A percentile compares a stretch with the other conserved stretches of the same genome.
Evolutionary conservation across 2,329 filamentous ascomycete species (phyloP).

Genomic region (Rugonectria rugulosa): DNA sequence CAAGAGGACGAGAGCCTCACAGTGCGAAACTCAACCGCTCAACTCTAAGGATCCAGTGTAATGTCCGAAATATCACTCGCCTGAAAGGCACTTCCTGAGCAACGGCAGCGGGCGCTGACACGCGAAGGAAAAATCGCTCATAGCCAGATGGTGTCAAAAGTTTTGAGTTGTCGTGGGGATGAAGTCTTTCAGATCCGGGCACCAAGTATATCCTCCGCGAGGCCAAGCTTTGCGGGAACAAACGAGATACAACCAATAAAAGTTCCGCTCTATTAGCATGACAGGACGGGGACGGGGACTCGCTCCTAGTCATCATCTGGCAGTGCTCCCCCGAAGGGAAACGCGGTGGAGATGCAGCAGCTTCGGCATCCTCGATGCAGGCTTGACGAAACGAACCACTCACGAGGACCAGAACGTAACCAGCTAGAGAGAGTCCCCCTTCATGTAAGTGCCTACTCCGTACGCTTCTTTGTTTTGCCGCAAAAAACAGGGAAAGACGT

Average conservation of each 20-base stretch:
- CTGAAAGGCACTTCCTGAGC: not conserved
- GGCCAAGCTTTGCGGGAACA: conserved; percentile 27
- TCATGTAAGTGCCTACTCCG: conserved; percentile 2
- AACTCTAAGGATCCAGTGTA: conserved; percentile 9
- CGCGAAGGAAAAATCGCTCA: conserved; percentile 29
- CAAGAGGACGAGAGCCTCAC: conserved; percentile 10
- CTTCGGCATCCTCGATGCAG: conserved; percentile 20
- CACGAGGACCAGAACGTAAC: conserved; percentile 7
- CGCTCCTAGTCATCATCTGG: conserved; percentile 1
- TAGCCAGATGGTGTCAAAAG: conserved; percentile 8
- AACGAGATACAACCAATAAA: conserved; percentile 28
- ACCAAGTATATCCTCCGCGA: conserved; percentile 22
- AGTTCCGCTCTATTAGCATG: conserved; percentile 23
- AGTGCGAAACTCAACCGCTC: conserved; percentile 6
- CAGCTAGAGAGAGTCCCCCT: not conserved
- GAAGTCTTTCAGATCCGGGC: conserved; percentile 22
- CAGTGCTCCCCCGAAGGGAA: conserved; percentile 9
- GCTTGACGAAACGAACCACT: conserved; percentile 16
- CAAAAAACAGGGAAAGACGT: conserved; percentile 3
- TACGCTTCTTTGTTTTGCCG: not conserved
- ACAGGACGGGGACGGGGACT: not conserved
- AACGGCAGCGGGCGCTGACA: conserved; percentile 19
- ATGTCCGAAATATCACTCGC: conserved; percentile 19
- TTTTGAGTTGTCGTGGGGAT: conserved; percentile 22
- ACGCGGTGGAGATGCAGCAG: conserved; percentile 9